These are phyloP conservation scores for Xerocomellus chrysenteron DNA, from an alignment of 768 basidiomycete species.

Conservation along the genomic window DNA sequence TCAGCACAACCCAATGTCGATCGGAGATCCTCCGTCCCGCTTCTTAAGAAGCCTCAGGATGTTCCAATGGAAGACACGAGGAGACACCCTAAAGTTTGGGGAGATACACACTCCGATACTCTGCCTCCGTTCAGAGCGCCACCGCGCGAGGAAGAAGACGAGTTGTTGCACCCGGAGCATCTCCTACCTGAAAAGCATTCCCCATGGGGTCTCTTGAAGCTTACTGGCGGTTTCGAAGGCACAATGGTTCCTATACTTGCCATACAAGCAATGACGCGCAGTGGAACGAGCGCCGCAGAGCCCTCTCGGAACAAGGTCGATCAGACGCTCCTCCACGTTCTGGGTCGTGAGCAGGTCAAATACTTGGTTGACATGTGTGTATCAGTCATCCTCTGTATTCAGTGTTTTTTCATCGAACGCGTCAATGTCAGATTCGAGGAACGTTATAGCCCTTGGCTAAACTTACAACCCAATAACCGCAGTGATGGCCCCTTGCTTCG, in stretches of 20 bases:
- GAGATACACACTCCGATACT: constrained; percentile 8
- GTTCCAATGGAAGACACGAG: constrained; percentile 22
- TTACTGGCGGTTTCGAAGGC: constrained; percentile 42
- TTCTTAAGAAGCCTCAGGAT: constrained; percentile 22
- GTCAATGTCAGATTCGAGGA: constrained; percentile 38
- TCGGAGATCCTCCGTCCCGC: constrained; percentile 24
- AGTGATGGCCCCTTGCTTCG: constrained; percentile 37
- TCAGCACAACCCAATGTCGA: constrained; percentile 19
- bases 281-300: constrained; percentile 22
- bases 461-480: constrained; percentile 34
- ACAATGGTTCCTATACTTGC: constrained; percentile 46
- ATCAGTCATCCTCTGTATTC: not conserved
- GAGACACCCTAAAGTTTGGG: constrained; percentile 23
- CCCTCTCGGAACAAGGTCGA: constrained; percentile 23
- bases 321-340: constrained; percentile 32
- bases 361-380: constrained; percentile 42
- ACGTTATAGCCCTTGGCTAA: constrained; percentile 45
- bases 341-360: constrained; percentile 35
- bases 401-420: not conserved
- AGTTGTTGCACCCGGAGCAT: constrained; percentile 34
- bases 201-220: constrained; percentile 41
- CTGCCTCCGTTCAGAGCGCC: constrained; percentile 20
- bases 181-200: constrained; percentile 35
- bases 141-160: constrained; percentile 27
- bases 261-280: constrained; percentile 41